These are phyloP conservation scores for Fusarium sp. DNA, from an alignment of 2,329 filamentous ascomycete genomes.

Conservation along the genomic window DNA sequence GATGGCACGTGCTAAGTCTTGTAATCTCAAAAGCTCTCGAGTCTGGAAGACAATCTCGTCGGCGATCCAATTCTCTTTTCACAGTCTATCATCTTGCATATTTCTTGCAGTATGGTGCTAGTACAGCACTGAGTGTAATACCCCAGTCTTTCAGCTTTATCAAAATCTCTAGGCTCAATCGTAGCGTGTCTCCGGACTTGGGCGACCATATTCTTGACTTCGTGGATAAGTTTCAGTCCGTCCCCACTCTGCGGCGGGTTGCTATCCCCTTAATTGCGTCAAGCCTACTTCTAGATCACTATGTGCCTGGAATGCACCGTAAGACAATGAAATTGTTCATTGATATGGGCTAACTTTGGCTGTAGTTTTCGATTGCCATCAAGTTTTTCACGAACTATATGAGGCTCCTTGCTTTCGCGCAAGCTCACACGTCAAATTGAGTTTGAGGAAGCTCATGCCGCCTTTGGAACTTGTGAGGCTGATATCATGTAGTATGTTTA, in stretches of 20 bases:
- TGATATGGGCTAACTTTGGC: neutral
- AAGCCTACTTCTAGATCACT: conserved; percentile 32
- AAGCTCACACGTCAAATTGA: neutral
- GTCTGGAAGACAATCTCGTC: conserved; percentile 11
- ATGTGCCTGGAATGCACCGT: conserved; percentile 32
- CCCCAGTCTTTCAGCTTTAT: conserved; percentile 22
- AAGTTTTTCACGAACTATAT: conserved; percentile 17
- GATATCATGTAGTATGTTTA: conserved; percentile 17
- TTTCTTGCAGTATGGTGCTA: conserved; percentile 15
- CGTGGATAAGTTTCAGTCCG: conserved; percentile 3
- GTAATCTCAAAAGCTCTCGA: conserved; percentile 13
- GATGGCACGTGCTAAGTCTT: conserved; percentile 16
- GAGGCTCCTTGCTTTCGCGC: conserved; percentile 3
- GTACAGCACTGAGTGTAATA: neutral
- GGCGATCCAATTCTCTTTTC: conserved; percentile 7
- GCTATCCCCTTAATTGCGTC: conserved; percentile 27
- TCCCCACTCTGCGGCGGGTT: conserved; percentile 8
- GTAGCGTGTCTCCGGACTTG: conserved; percentile 8
- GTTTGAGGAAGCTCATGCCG: neutral
- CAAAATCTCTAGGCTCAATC: conserved; percentile 12
- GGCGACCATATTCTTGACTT: conserved; percentile 18
- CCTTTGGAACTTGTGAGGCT: conserved; percentile 18
- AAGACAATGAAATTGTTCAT: neutral
- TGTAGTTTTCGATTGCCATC: conserved; percentile 9
- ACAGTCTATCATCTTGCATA: conserved; percentile 11